Evolutionary conservation across 306 rosid species (phyloP).

Genomic region (Vachellia collinsii): DNA sequence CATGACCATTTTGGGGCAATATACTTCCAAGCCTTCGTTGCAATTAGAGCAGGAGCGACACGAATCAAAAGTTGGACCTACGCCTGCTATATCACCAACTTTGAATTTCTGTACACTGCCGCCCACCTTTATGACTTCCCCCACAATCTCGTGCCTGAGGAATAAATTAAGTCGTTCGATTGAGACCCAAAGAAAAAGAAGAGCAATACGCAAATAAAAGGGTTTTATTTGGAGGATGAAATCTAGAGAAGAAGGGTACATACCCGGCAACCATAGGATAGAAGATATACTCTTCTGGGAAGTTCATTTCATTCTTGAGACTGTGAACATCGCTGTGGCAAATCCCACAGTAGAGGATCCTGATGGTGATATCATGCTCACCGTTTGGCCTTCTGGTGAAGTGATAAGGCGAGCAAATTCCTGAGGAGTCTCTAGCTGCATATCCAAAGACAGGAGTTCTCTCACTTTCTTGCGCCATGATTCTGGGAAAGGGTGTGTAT

Average conservation of each 20-base stretch:
- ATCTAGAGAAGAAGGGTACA: background rate
- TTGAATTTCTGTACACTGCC: constrained; percentile 36
- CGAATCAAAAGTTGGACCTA: constrained; percentile 33
- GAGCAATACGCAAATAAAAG: too few species aligned
- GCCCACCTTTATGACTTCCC: constrained; percentile 40
- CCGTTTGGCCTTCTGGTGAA: constrained; percentile 44
- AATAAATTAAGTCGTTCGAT: background rate
- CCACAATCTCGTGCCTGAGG: constrained; percentile 43
- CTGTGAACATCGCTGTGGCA: background rate
- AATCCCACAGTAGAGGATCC: constrained; percentile 6
- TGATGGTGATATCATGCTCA: background rate
- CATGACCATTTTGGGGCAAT: constrained; percentile 17
- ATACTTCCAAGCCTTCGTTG: constrained; percentile 15
- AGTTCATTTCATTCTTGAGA: background rate
- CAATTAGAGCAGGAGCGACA: constrained; percentile 38
- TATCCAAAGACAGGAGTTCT: constrained; percentile 41
- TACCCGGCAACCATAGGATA: constrained; percentile 16
- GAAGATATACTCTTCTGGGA: background rate
- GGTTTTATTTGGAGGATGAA: background rate
- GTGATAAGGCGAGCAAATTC: constrained; percentile 40
- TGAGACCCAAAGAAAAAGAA: background rate
- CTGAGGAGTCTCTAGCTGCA: constrained; percentile 50
- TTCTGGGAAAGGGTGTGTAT: background rate
- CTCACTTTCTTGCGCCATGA: background rate
- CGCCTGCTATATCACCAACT: constrained; percentile 43